Conservation (phyloP, 2,329 filamentous ascomycete species). For the Penicillium crustosum region DNA sequence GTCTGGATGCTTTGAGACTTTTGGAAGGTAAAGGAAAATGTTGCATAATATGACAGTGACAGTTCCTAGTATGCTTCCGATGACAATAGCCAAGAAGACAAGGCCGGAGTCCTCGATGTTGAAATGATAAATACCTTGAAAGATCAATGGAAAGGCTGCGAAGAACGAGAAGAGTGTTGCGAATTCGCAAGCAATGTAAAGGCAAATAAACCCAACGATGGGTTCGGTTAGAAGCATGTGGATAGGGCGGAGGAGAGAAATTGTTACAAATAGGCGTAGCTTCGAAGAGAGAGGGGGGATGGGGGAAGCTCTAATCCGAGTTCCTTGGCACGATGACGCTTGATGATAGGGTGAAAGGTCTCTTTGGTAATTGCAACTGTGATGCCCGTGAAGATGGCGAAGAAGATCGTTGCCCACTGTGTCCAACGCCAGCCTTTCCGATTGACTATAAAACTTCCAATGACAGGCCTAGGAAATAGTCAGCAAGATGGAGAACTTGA, state of each 20-base stretch:
- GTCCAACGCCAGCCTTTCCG: slow-evolving; percentile 26
- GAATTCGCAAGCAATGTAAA: slow-evolving; percentile 76
- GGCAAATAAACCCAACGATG: slow-evolving; percentile 65
- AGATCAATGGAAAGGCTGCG: slow-evolving; percentile 80
- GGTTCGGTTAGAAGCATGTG: slow-evolving; percentile 67
- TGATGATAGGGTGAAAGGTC: slow-evolving; percentile 20
- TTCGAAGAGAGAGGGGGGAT: slow-evolving; percentile 10
- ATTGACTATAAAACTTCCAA: slow-evolving; percentile 23
- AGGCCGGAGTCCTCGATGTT: slow-evolving; percentile 66
- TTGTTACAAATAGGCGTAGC: slow-evolving; percentile 16
- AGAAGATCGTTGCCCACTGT: slow-evolving; percentile 21
- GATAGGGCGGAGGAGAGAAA: slow-evolving; percentile 55
- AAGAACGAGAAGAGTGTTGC: slow-evolving; percentile 81
- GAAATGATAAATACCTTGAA: slow-evolving; percentile 58
- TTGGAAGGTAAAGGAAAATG: slow-evolving; percentile 15
- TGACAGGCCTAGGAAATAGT: slow-evolving; percentile 21
- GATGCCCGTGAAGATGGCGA: slow-evolving; percentile 14
- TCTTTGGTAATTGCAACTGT: slow-evolving; percentile 12
- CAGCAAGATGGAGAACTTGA: neutral
- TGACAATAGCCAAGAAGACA: slow-evolving; percentile 77
- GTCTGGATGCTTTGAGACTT: slow-evolving; percentile 1
- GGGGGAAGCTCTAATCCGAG: slow-evolving; percentile 2
- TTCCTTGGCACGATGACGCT: slow-evolving; percentile 16
- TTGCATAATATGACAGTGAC: slow-evolving; percentile 20
- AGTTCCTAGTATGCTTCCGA: slow-evolving; percentile 61